Conservation (phyloP, 805 yeast genomes). For the Candida saitoana region DNA sequence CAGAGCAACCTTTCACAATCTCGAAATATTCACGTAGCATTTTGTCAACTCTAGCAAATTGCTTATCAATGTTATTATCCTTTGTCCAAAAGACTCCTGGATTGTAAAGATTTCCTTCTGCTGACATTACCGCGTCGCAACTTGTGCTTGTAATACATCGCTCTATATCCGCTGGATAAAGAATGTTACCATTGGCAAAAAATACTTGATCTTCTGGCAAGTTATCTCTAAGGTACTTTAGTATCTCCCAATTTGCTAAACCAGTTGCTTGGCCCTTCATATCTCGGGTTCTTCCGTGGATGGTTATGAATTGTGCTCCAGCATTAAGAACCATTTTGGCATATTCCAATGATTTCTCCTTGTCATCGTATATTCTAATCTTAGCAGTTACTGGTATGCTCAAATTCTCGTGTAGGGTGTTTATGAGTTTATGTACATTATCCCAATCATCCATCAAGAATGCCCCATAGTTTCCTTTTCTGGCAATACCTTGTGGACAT, state of each 20-base stretch:
- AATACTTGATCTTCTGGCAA: constrained; percentile 78
- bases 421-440: constrained; percentile 65
- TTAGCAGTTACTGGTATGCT: constrained; percentile 92
- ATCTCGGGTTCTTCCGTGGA: constrained; percentile 94
- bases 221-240: constrained; percentile 72
- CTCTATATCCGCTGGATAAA: constrained; percentile 79
- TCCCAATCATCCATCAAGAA: constrained; percentile 98
- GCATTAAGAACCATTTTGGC: constrained; percentile 86
- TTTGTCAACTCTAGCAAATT: constrained; percentile 81
- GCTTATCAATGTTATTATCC: constrained; percentile 50
- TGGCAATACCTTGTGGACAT: constrained; percentile 97
- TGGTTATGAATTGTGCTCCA: constrained; percentile 92
- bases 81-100: constrained; percentile 82
- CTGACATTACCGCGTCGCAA: constrained; percentile 95
- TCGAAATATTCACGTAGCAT: constrained; percentile 85
- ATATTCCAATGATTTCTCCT: constrained; percentile 77
- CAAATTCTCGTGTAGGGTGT: constrained; percentile 67
- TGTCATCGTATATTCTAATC: constrained; percentile 82
- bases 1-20: constrained; percentile 58
- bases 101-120: constrained; percentile 90
- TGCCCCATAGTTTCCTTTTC: constrained; percentile 91
- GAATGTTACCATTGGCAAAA: constrained; percentile 91
- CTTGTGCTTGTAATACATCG: constrained; percentile 60
- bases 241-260: constrained; percentile 85
- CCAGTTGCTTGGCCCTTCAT: constrained; percentile 98